phyloP scores from a whole-genome alignment of 805 yeast species.

The Ogataea zsoltii region DNA sequence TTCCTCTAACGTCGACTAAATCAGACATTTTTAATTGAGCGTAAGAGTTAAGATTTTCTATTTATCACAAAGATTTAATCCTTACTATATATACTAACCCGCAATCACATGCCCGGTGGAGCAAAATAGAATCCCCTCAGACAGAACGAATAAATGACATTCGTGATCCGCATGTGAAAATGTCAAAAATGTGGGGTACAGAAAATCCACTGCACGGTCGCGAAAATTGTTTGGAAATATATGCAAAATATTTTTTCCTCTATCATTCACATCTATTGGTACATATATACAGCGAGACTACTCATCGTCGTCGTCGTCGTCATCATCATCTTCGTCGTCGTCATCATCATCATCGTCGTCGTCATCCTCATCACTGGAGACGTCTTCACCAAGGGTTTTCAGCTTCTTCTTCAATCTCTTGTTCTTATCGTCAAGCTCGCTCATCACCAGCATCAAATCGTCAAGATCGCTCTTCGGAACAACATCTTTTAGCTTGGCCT shows the following conservation, averaged over 20 bases:
- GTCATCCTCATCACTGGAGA: conserved; percentile 71
- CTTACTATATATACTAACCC: neutral
- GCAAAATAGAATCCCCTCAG: conserved; percentile 1
- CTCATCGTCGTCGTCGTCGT: conserved; percentile 11
- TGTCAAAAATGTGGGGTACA: conserved; percentile 15
- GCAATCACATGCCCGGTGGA: conserved; percentile 3
- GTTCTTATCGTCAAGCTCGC: conserved; percentile 73
- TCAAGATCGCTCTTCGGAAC: conserved; percentile 62
- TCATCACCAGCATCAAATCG: conserved; percentile 72
- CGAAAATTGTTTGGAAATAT: no score
- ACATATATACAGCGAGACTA: neutral
- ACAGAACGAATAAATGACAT: neutral
- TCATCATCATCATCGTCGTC: conserved; percentile 66
- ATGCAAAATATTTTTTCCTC: no score
- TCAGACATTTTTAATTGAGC: conserved; percentile 1
- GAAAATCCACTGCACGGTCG: no score
- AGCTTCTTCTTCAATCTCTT: conserved; percentile 55
- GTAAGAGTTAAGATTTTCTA: no score
- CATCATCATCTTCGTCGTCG: conserved; percentile 39
- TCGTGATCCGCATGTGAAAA: conserved; percentile 16
- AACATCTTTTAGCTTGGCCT: conserved; percentile 12
- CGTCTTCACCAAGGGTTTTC: conserved; percentile 53
- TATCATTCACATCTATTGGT: neutral
- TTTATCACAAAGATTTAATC: no score
- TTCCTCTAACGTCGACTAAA: conserved; percentile 65